A percentile compares a stretch with the other conserved stretches of the same genome.
Conservation (phyloP, 805 yeast genomes). For the Kluyveromyces siamensis region DNA sequence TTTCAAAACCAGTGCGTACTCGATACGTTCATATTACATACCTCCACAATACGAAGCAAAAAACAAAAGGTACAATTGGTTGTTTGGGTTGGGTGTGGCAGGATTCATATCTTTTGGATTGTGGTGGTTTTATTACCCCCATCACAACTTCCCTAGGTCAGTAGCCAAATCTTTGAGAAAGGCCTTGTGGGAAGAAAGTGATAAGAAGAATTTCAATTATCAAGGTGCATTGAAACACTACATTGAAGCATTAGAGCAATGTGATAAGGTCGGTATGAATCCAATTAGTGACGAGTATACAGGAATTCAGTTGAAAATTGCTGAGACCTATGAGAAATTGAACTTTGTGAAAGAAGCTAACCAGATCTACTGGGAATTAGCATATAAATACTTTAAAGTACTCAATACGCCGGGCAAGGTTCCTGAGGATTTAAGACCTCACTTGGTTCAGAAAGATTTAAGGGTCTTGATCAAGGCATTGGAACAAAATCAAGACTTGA, state of each 20-base stretch:
- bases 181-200: conserved; percentile 79
- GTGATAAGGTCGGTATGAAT: conserved; percentile 46
- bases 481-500: conserved; percentile 44
- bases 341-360: conserved; percentile 55
- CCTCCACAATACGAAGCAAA: conserved; percentile 3
- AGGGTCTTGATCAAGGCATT: conserved; percentile 60
- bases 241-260: conserved; percentile 61
- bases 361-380: conserved; percentile 56
- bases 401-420: conserved; percentile 35
- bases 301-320: conserved; percentile 79
- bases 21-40: neutral
- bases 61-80: conserved; percentile 4
- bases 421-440: conserved; percentile 36
- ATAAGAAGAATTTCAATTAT: conserved; percentile 46
- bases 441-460: conserved; percentile 59
- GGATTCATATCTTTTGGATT: conserved; percentile 19
- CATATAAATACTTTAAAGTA: conserved; percentile 47
- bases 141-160: conserved; percentile 54
- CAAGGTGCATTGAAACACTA: conserved; percentile 62
- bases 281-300: conserved; percentile 72
- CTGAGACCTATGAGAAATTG: conserved; percentile 75
- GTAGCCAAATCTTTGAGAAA: conserved; percentile 67
- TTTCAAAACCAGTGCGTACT: neutral
- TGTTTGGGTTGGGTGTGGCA: conserved; percentile 10
- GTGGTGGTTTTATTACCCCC: conserved; percentile 50